A percentile compares a stretch with the other conserved stretches of the same genome.
Conservation (phyloP, 1,284 basidiomycete genomes). For the Cryptococcus neoformans region DNA sequence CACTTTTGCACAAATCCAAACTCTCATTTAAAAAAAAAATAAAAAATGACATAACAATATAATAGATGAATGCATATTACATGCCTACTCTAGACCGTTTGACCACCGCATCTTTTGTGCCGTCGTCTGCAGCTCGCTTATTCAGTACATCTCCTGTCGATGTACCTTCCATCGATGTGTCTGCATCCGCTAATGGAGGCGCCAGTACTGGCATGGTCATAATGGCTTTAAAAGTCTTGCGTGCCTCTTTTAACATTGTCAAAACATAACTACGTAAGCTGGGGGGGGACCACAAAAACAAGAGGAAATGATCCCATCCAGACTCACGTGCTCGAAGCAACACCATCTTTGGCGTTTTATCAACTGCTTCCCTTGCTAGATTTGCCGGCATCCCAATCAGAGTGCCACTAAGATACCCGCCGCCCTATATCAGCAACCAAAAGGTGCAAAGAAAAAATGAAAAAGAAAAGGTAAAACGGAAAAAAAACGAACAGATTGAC, state of each 20-base stretch:
- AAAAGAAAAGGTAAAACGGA: no score
- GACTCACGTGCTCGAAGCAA: constrained; percentile 47
- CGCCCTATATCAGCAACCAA: neutral
- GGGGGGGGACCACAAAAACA: no score
- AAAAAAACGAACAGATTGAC: constrained; percentile 35
- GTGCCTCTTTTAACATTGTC: constrained; percentile 32
- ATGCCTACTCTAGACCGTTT: constrained; percentile 1
- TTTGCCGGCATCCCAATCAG: constrained; percentile 49
- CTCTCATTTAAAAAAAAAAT: no score
- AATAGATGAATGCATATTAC: neutral
- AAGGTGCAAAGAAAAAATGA: no score
- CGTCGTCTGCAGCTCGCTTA: constrained; percentile 2
- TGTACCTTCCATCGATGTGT: no score
- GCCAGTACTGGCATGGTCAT: constrained; percentile 38
- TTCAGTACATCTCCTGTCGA: no score
- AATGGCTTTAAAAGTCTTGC: constrained; percentile 45
- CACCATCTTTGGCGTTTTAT: constrained; percentile 36
- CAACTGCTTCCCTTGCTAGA: constrained; percentile 45
- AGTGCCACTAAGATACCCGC: constrained; percentile 26
- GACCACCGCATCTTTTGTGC: neutral
- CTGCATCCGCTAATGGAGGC: neutral
- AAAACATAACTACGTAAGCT: neutral
- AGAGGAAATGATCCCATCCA: neutral
- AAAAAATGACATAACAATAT: no score
- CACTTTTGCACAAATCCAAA: no score